These are phyloP conservation scores for Lizonia empirigonia DNA, from an alignment of 2,329 filamentous ascomycete genomes.

Conservation along the genomic window DNA sequence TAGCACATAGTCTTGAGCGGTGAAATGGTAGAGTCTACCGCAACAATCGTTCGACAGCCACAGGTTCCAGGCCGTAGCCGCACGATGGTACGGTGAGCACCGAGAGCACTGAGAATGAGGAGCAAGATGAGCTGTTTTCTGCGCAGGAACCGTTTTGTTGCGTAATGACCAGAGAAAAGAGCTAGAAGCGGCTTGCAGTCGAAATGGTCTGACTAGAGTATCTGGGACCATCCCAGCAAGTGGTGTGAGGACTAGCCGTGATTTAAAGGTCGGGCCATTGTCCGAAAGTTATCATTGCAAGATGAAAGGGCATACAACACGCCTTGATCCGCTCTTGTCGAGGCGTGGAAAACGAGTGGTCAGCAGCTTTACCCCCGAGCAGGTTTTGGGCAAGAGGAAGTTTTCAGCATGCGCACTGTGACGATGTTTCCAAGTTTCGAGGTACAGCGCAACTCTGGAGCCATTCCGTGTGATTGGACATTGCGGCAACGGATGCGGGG, in stretches of 20 bases:
- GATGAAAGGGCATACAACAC: neutral
- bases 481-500: slow-evolving; percentile 3
- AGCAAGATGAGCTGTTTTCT: neutral
- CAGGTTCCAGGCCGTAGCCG: neutral
- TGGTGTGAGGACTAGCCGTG: slow-evolving; percentile 6
- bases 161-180: neutral
- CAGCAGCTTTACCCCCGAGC: slow-evolving; percentile 1
- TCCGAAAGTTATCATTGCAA: slow-evolving; percentile 2
- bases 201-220: slow-evolving; percentile 1
- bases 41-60: neutral
- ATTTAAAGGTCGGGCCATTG: slow-evolving; percentile 7
- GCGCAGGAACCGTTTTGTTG: neutral
- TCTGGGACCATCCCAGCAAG: slow-evolving; percentile 2
- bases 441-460: neutral
- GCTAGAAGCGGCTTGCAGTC: neutral
- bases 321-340: neutral
- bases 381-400: neutral
- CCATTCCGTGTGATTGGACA: slow-evolving; percentile 5
- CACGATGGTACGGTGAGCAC: neutral
- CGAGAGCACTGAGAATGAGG: too few species aligned
- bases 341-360: neutral
- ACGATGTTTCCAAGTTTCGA: neutral
- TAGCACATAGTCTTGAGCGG: neutral
- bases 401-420: neutral
- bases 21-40: neutral